phyloP scores from a whole-genome alignment of 2,329 filamentous ascomycete genomes.

The Phialemoniopsis sp. region DNA sequence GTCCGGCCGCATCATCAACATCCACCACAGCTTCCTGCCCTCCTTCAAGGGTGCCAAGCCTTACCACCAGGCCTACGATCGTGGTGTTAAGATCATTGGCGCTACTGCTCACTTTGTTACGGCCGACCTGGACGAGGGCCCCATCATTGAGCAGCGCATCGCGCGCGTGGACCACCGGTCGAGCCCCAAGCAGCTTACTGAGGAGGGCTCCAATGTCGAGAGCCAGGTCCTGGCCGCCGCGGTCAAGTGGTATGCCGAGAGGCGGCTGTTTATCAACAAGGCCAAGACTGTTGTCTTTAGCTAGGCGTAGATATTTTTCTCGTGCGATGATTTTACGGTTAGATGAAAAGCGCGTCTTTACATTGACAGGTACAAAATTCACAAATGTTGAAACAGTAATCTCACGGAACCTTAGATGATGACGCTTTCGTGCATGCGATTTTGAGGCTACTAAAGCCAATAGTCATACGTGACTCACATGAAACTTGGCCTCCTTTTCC shows the following conservation, averaged over 20 bases:
- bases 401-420: too few relatives aligned
- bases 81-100: conserved; percentile 84
- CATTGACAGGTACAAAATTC: too few relatives aligned
- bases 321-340: too few relatives aligned
- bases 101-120: conserved; percentile 86
- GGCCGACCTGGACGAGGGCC: conserved; percentile 78
- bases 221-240: conserved; percentile 77
- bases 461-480: too few relatives aligned
- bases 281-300: conserved; percentile 77
- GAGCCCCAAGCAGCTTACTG: conserved; percentile 70
- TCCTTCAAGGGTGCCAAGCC: conserved; percentile 86
- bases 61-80: conserved; percentile 83
- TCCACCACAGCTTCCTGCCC: conserved; percentile 83
- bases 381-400: too few relatives aligned
- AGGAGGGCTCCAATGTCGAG: conserved; percentile 80
- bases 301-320: conserved; percentile 11
- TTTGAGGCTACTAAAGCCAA: too few relatives aligned
- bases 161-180: conserved; percentile 72
- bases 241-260: conserved; percentile 80
- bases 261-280: conserved; percentile 72
- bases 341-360: too few relatives aligned
- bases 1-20: conserved; percentile 87
- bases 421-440: too few relatives aligned
- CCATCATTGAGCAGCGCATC: conserved; percentile 83
- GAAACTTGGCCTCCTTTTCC: too few relatives aligned